phyloP scores from a whole-genome alignment of 2,329 filamentous ascomycete species.

The Colletotrichum sp. region DNA sequence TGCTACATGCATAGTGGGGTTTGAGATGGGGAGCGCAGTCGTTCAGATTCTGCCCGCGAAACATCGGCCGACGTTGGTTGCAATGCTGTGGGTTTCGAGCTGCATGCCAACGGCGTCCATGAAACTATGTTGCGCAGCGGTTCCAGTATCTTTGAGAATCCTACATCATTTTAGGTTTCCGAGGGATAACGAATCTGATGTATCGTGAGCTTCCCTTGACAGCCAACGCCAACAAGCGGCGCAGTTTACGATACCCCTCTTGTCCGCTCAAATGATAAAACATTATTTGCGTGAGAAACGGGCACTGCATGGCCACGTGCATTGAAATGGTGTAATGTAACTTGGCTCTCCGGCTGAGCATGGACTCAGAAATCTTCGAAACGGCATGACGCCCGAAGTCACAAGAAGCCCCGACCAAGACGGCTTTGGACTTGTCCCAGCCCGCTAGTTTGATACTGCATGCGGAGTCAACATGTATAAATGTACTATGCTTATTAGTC shows the following conservation, averaged over 20 bases:
- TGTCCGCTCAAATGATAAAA: not conserved
- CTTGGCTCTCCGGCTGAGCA: not conserved
- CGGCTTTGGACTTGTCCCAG: not conserved
- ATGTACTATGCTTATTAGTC: not conserved
- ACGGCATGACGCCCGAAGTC: not conserved
- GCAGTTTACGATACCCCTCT: not conserved
- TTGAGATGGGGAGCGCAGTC: not conserved
- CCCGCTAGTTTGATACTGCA: not conserved
- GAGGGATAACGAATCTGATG: not conserved
- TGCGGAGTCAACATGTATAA: not conserved
- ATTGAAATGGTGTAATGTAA: not conserved
- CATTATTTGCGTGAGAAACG: not conserved
- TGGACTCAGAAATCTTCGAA: not conserved
- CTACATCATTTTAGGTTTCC: not conserved
- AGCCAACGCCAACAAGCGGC: not conserved
- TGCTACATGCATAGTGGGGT: not conserved
- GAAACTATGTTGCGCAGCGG: not conserved
- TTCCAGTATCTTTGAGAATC: not conserved
- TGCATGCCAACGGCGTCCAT: not conserved
- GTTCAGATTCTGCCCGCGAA: not conserved
- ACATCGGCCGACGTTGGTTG: not conserved
- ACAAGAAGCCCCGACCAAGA: not conserved
- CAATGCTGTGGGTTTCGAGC: not conserved
- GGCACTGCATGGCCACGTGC: not conserved
- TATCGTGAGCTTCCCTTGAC: not conserved